phyloP scores from a whole-genome alignment of 768 basidiomycete genomes.

The Zangia roseola region DNA sequence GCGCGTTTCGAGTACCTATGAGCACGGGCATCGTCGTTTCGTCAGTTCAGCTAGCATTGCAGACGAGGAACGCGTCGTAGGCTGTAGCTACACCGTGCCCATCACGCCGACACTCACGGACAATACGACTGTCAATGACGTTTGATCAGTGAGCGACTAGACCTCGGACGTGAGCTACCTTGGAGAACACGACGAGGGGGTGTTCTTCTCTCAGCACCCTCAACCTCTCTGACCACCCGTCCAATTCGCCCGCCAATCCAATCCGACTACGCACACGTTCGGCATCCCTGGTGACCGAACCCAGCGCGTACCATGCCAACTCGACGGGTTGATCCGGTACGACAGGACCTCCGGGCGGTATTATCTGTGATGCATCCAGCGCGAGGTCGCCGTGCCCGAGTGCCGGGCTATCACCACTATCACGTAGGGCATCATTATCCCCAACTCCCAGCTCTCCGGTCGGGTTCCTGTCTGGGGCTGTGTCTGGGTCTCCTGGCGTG shows the following conservation, averaged over 20 bases:
- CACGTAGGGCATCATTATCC: neutral
- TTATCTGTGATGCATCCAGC: no score
- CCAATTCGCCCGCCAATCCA: constrained; percentile 40
- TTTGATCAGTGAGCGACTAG: neutral
- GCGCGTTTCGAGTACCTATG: constrained; percentile 31
- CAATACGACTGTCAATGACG: constrained; percentile 57
- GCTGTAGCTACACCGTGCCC: no score
- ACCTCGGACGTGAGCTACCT: constrained; percentile 43
- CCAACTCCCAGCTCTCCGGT: neutral
- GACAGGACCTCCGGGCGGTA: constrained; percentile 32
- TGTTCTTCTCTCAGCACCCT: constrained; percentile 44
- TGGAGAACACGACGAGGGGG: constrained; percentile 81
- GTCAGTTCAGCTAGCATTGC: no score
- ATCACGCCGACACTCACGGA: constrained; percentile 48
- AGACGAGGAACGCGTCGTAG: no score
- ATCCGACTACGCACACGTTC: constrained; percentile 6
- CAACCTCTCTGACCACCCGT: constrained; percentile 34
- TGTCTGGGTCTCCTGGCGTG: constrained; percentile 26
- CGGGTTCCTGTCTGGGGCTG: constrained; percentile 41
- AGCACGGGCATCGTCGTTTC: neutral
- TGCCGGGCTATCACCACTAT: no score
- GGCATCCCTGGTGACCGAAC: constrained; percentile 19
- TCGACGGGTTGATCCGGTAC: constrained; percentile 49
- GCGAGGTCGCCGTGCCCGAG: no score
- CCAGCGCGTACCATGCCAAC: constrained; percentile 54